A percentile compares a stretch with the other conserved stretches of the same genome.
Evolutionary conservation across 371 early-diverging fungal species (phyloP).

Genomic region (Syncephalastrum racemosum): DNA sequence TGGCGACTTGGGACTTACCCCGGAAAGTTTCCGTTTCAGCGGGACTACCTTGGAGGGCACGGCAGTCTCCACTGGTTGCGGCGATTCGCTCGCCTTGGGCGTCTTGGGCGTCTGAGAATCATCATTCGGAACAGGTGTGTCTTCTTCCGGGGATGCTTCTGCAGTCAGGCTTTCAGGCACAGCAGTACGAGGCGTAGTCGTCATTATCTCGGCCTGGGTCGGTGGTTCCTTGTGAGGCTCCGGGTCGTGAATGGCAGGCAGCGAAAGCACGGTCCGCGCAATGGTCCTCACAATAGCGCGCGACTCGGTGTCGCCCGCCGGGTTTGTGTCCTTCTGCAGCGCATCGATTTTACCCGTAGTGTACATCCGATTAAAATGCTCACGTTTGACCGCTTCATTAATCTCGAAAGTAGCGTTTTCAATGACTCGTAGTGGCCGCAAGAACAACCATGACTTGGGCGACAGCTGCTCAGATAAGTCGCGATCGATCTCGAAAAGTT

Average conservation of each 20-base stretch:
- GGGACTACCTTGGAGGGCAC: no score
- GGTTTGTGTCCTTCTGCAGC: conserved; percentile 22
- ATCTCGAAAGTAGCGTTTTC: conserved; percentile 33
- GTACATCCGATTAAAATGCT: conserved; percentile 43
- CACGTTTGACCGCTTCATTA: conserved; percentile 42
- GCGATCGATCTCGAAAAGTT: conserved; percentile 38
- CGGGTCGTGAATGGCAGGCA: conserved; percentile 9
- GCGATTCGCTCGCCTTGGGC: no score
- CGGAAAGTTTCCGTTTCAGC: no score
- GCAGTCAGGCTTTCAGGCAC: no score
- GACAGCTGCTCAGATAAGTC: conserved; percentile 40
- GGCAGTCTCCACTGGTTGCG: no score
- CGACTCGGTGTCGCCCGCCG: conserved; percentile 14
- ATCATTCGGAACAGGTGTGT: no score
- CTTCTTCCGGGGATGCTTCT: no score
- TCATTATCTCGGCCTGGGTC: no score
- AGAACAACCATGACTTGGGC: conserved; percentile 41
- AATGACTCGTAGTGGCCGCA: conserved; percentile 36
- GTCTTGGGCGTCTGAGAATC: no score
- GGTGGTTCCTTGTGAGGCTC: no score
- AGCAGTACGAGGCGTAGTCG: no score
- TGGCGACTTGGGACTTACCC: no score
- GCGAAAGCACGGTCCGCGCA: conserved; percentile 27
- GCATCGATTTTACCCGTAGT: conserved; percentile 40
- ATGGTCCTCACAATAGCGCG: conserved; percentile 24